A percentile compares a stretch with the other conserved stretches of the same genome.
Conservation (phyloP, 2,329 filamentous ascomycete species). For the Fusarium ambrosium region DNA sequence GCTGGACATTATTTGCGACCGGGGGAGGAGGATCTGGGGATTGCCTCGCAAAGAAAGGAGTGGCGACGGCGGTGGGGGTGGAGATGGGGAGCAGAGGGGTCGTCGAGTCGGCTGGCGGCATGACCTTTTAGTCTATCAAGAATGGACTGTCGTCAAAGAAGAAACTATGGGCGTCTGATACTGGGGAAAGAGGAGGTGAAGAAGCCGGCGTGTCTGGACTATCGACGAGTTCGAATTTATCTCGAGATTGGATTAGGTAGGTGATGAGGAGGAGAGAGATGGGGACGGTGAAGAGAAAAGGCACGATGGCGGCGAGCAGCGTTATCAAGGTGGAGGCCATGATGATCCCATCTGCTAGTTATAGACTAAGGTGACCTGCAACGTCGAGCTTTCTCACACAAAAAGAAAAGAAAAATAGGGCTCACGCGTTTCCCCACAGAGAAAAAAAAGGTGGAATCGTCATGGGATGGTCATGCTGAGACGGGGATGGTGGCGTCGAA, state of each 20-base stretch:
- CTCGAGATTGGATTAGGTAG: conserved; percentile 20
- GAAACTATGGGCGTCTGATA: background rate
- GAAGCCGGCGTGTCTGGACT: conserved; percentile 11
- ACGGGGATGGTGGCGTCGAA: conserved; percentile 3
- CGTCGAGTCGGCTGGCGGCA: conserved; percentile 36
- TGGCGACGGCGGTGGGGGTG: conserved; percentile 39
- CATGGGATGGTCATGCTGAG: conserved; percentile 20
- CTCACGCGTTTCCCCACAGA: conserved; percentile 49
- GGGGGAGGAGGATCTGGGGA: conserved; percentile 22
- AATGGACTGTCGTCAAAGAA: background rate
- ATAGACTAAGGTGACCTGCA: background rate
- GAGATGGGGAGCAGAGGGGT: conserved; percentile 47
- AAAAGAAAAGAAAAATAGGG: background rate
- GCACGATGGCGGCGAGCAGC: conserved; percentile 8
- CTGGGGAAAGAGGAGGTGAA: background rate
- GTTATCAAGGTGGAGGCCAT: conserved; percentile 23
- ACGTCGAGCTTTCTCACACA: background rate
- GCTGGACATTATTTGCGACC: conserved; percentile 37
- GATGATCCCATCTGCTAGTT: background rate
- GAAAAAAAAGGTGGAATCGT: conserved; percentile 20
- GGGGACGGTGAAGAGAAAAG: conserved; percentile 18
- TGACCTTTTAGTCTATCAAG: conserved; percentile 23
- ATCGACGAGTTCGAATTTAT: conserved; percentile 16
- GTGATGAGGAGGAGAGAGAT: conserved; percentile 22
- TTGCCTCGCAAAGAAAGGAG: conserved; percentile 10